Evolutionary conservation across 2,329 filamentous ascomycete species (phyloP), one percentile per base, ranked within the genome.

Genomic region (Pseudogymnoascus sp.): DNA sequence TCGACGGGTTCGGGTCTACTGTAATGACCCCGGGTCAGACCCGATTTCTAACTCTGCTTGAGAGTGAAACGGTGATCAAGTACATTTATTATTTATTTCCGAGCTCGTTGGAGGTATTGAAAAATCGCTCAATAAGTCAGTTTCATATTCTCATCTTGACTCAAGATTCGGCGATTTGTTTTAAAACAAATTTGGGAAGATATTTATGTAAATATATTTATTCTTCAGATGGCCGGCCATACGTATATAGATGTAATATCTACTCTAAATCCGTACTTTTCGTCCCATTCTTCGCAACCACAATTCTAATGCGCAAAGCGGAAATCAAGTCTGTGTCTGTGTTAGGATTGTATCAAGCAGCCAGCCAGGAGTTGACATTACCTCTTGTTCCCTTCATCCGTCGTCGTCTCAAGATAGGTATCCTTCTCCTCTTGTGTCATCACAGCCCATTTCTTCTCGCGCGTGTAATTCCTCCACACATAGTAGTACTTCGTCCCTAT

Each of bases 401-500:
- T 75, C 5, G 76, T 78, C 1, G 70, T 76, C 4, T 70, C 66
- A 4, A 83, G 70, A 69, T 84, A 84, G 11, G 75, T 62, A 16
- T 75, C 68, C 68, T 75, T 78, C 65, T 81, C 76, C 35, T 79
- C 78, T 28, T 73, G 70, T 31, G 67, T 75, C 79, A 81, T 79
- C 3, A 69, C 70, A 50, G 73, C 71, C 80, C 79, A 81, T 26
- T 74, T 74, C 40, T 63, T 66, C 28, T 78, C 77, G 62, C 75
- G 72, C 62, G 61, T 71, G 63, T 68, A 72, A 62, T 83, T 83
- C 10, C 78, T 72, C 40, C 65, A 65, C 2, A 79, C 71, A 67
- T 84, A 83, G 66, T 79, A 83, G 4, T 77, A n/a, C 68, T 82
- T 82, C 1, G 78, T 75, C 1, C 70, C 72, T 7, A 79, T 65